phyloP scores from a whole-genome alignment of 257 asterid genomes.

The Anisodus acutangulus region DNA sequence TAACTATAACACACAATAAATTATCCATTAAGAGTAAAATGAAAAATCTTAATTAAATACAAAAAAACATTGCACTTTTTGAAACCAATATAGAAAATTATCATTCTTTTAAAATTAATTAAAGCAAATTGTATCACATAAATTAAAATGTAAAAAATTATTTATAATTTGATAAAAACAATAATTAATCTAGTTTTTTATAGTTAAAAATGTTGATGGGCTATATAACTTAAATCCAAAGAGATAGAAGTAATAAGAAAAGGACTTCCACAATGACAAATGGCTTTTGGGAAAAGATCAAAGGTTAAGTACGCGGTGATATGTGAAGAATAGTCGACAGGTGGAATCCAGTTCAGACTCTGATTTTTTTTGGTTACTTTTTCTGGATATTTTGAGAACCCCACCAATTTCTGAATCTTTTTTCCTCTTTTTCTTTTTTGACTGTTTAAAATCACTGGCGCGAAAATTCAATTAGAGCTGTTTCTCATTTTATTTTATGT shows the following conservation, averaged over 20 bases:
- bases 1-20: too few relatives aligned
- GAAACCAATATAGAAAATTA: too few relatives aligned
- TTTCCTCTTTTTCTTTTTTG: conserved; percentile 15
- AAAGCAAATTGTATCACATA: too few relatives aligned
- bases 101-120: too few relatives aligned
- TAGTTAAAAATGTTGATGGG: too few relatives aligned
- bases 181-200: too few relatives aligned
- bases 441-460: conserved; percentile 33
- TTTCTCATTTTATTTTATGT: background rate
- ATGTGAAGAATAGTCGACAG: conserved; percentile 1
- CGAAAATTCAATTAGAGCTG: conserved; percentile 33
- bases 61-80: too few relatives aligned
- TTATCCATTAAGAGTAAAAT: too few relatives aligned
- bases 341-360: conserved; percentile 35
- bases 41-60: too few relatives aligned
- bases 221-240: too few relatives aligned
- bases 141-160: too few relatives aligned
- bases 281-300: conserved; percentile 35
- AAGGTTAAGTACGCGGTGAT: conserved; percentile 26
- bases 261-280: background rate
- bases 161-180: too few relatives aligned
- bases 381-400: conserved; percentile 19
- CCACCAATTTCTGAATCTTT: conserved; percentile 15
- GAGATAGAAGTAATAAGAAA: background rate
- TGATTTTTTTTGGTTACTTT: background rate